These are phyloP conservation scores for Quercus rubra DNA, from an alignment of 306 rosid species.

Conservation along the genomic window DNA sequence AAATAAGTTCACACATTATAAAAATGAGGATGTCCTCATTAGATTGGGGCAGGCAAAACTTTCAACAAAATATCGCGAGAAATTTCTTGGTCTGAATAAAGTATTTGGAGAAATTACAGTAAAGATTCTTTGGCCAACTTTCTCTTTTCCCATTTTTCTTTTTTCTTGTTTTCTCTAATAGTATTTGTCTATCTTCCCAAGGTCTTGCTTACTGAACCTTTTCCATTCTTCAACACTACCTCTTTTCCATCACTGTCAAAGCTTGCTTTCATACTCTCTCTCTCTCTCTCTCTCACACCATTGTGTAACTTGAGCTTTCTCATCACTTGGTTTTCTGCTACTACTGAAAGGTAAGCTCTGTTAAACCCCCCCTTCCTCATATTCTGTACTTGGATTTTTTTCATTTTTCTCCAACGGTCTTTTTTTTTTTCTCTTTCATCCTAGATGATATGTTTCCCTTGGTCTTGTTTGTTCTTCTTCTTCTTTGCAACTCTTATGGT, in stretches of 20 bases:
- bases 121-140: conserved; percentile 20
- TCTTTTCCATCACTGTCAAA: conserved; percentile 28
- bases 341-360: conserved; percentile 28
- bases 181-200: conserved; percentile 27
- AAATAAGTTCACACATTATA: neutral
- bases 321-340: conserved; percentile 15
- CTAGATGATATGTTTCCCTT: conserved; percentile 33
- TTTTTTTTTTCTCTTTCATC: conserved; percentile 5
- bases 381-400: conserved; percentile 8
- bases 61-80: conserved; percentile 31
- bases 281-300: neutral
- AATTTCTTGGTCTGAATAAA: neutral
- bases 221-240: conserved; percentile 29
- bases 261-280: conserved; percentile 25
- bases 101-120: neutral
- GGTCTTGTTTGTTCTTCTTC: conserved; percentile 30
- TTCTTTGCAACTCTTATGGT: conserved; percentile 40
- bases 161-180: neutral
- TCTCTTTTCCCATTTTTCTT: neutral
- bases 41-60: too few species aligned
- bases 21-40: neutral
- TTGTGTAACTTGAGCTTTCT: neutral
- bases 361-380: neutral
- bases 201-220: conserved; percentile 31
- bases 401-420: conserved; percentile 32